A percentile compares a stretch with the other conserved stretches of the same genome.
phyloP scores from a whole-genome alignment of 2,329 filamentous ascomycete species.

The Aspergillus neoniger region DNA sequence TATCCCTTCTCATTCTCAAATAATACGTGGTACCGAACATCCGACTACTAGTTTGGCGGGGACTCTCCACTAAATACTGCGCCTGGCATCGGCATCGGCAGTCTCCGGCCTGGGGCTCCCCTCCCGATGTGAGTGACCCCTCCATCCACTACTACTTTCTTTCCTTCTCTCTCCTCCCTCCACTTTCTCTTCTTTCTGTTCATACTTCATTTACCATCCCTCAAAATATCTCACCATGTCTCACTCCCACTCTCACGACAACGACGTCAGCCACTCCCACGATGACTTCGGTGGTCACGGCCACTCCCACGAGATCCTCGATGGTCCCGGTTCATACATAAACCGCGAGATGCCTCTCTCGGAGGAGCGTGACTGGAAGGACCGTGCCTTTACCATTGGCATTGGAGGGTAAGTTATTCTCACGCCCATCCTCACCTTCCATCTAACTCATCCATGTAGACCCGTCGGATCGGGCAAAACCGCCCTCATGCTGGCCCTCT shows the following conservation, averaged over 20 bases:
- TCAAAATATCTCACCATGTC: conserved; percentile 24
- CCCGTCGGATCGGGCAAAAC: conserved; percentile 98
- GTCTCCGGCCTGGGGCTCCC: background rate
- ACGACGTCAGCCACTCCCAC: conserved; percentile 49
- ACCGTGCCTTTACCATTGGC: conserved; percentile 92
- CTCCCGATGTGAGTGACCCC: background rate
- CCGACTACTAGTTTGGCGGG: background rate
- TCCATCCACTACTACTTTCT: background rate
- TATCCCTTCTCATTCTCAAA: too few relatives aligned
- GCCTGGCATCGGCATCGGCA: conserved; percentile 1
- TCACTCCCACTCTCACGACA: conserved; percentile 46
- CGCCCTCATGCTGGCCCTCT: conserved; percentile 92
- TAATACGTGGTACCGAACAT: background rate
- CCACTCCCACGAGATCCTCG: conserved; percentile 92
- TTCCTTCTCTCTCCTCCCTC: background rate
- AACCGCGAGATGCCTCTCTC: conserved; percentile 91
- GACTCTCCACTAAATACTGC: too few relatives aligned
- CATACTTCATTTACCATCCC: background rate
- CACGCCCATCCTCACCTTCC: background rate
- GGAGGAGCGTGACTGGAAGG: conserved; percentile 82
- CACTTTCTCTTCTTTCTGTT: background rate
- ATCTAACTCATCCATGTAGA: conserved; percentile 47
- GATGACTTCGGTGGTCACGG: conserved; percentile 70
- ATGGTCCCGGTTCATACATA: conserved; percentile 87
- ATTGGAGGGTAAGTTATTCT: conserved; percentile 79